Conservation (phyloP, 805 yeast species). For the Metschnikowia cerradonensis region DNA sequence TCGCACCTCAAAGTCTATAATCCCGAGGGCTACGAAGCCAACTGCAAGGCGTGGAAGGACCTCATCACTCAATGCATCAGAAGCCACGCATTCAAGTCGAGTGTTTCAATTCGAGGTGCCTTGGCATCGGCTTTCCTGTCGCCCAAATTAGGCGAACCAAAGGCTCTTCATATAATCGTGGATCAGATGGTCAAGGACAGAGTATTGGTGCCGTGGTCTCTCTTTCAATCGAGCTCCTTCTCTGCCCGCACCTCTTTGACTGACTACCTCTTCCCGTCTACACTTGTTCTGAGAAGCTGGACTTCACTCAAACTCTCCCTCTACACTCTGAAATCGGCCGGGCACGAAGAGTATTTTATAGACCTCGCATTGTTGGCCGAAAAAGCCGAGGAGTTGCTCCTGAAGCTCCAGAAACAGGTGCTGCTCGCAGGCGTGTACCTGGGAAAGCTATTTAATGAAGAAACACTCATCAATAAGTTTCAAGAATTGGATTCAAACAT, state of each 20-base stretch:
- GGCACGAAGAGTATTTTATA: conserved; percentile 21
- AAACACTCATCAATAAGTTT: conserved; percentile 11
- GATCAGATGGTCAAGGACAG: conserved; percentile 21
- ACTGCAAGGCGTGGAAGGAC: conserved; percentile 36
- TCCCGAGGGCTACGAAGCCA: conserved; percentile 42
- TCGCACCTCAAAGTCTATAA: conserved; percentile 26
- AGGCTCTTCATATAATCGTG: conserved; percentile 23
- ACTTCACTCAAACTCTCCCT: conserved; percentile 1
- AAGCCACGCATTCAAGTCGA: conserved; percentile 11
- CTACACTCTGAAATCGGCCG: not conserved
- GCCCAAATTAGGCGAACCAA: conserved; percentile 28
- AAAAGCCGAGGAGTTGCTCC: conserved; percentile 1
- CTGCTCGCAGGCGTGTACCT: conserved; percentile 15
- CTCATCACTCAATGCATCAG: conserved; percentile 17
- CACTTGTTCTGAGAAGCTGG: conserved; percentile 5
- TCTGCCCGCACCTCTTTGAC: not conserved
- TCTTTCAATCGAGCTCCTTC: conserved; percentile 7
- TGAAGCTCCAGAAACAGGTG: not conserved
- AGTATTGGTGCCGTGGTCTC: conserved; percentile 13
- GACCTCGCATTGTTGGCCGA: conserved; percentile 5
- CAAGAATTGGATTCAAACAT: conserved; percentile 8
- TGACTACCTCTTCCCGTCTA: conserved; percentile 12
- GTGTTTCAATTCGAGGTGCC: conserved; percentile 22
- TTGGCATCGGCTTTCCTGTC: conserved; percentile 7
- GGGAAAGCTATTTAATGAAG: conserved; percentile 14